phyloP scores from a whole-genome alignment of 2,329 filamentous ascomycete genomes.

The Polytolypa hystricis region DNA sequence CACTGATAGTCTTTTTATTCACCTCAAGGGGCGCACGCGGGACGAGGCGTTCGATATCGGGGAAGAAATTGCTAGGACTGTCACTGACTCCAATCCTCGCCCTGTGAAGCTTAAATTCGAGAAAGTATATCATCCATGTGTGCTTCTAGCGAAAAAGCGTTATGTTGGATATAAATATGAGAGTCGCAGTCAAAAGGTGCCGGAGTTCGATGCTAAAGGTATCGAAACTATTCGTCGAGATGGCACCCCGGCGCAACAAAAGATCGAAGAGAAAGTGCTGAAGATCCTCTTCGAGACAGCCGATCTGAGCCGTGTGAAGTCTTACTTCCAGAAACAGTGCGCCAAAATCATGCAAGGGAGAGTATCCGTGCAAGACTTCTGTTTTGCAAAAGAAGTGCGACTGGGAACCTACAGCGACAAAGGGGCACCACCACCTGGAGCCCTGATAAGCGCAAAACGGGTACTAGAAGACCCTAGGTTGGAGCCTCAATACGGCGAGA shows the following conservation, averaged over 20 bases:
- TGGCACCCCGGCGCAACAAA: conserved; percentile 89
- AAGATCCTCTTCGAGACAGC: conserved; percentile 81
- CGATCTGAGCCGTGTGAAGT: conserved; percentile 79
- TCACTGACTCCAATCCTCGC: conserved; percentile 81
- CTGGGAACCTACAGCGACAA: conserved; percentile 78
- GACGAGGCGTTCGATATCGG: conserved; percentile 88
- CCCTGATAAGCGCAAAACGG: conserved; percentile 70
- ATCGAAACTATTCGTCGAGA: conserved; percentile 95
- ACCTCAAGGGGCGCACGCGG: conserved; percentile 74
- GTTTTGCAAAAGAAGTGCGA: conserved; percentile 85
- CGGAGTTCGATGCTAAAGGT: conserved; percentile 94
- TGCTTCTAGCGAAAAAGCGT: conserved; percentile 89
- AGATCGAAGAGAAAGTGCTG: conserved; percentile 86
- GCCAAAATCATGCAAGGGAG: conserved; percentile 81
- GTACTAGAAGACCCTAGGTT: conserved; percentile 79
- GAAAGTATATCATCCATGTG: conserved; percentile 93
- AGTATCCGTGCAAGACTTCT: conserved; percentile 89
- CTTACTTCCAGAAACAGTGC: conserved; percentile 83
- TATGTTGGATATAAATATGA: conserved; percentile 99
- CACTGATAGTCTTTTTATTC: conserved; percentile 88
- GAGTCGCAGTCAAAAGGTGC: conserved; percentile 57
- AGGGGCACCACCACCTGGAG: conserved; percentile 71
- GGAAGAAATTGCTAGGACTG: conserved; percentile 74
- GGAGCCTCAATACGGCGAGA: conserved; percentile 90
- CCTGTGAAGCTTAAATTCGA: conserved; percentile 96